A percentile compares a stretch with the other conserved stretches of the same genome.
phyloP scores from a whole-genome alignment of 352 stramenopile genomes.

The Phytophthora sp. region DNA sequence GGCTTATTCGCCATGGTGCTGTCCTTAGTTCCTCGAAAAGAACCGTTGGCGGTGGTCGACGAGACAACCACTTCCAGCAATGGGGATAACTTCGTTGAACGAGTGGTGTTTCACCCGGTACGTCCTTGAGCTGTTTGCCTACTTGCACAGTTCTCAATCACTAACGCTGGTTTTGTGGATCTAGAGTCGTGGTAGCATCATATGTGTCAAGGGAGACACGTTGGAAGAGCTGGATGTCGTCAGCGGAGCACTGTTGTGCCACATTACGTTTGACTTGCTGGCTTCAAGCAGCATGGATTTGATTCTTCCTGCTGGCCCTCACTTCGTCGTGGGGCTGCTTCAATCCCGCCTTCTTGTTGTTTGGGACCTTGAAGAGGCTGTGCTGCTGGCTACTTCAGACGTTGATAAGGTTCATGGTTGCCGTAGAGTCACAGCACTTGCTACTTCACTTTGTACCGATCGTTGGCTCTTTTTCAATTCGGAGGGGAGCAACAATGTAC shows the following conservation, averaged over 20 bases:
- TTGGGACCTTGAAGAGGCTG: constrained; percentile 70
- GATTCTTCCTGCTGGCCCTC: constrained; percentile 47
- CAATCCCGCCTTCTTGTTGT: constrained; percentile 60
- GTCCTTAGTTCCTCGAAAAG: constrained; percentile 27
- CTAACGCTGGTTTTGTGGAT: constrained; percentile 1
- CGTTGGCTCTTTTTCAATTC: constrained; percentile 75
- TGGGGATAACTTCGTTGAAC: constrained; percentile 28
- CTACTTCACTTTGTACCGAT: constrained; percentile 60
- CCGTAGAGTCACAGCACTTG: constrained; percentile 60
- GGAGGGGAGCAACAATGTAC: constrained; percentile 81
- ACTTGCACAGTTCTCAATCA: neutral
- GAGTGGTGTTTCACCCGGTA: constrained; percentile 40
- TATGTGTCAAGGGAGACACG: constrained; percentile 61
- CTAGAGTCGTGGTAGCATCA: constrained; percentile 46
- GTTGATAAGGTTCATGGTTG: constrained; percentile 56
- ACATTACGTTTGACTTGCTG: constrained; percentile 73
- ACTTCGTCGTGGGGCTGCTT: constrained; percentile 61
- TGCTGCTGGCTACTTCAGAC: constrained; percentile 66
- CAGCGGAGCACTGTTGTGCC: constrained; percentile 56
- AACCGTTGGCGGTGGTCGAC: constrained; percentile 32
- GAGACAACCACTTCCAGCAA: constrained; percentile 10
- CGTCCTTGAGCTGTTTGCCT: neutral
- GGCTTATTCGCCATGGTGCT: constrained; percentile 27
- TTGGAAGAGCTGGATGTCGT: constrained; percentile 70
- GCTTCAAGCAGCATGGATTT: constrained; percentile 51